Evolutionary conservation across 768 basidiomycete genomes (phyloP).

Genomic region (Podaxis carcinomalis): DNA sequence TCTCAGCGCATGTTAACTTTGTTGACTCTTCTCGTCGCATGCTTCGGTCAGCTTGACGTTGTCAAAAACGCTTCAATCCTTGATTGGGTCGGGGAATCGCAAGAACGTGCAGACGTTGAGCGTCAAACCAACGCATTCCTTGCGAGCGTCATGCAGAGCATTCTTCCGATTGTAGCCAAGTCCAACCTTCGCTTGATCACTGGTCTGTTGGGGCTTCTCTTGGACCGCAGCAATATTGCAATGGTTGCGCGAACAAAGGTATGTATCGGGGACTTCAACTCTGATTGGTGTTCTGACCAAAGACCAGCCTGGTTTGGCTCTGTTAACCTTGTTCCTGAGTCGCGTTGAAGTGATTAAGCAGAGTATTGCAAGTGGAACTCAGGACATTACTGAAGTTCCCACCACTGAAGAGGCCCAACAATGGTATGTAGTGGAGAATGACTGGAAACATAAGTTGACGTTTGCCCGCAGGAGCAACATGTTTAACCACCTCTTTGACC

Average conservation of each 20-base stretch:
- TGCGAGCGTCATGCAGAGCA: constrained; percentile 79
- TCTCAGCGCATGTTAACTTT: constrained; percentile 79
- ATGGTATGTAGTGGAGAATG: constrained; percentile 37
- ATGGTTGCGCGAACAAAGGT: constrained; percentile 79
- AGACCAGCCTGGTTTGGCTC: constrained; percentile 80
- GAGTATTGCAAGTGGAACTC: constrained; percentile 45
- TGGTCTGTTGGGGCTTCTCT: constrained; percentile 78
- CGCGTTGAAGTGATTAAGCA: constrained; percentile 93
- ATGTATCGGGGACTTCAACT: constrained; percentile 21
- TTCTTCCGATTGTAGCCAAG: constrained; percentile 76
- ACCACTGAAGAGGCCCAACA: constrained; percentile 74
- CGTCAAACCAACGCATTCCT: constrained; percentile 90
- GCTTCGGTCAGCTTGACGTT: constrained; percentile 92
- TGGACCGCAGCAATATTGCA: constrained; percentile 75
- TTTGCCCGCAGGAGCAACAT: constrained; percentile 64
- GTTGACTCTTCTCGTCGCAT: constrained; percentile 88
- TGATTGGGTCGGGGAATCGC: constrained; percentile 60
- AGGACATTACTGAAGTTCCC: constrained; percentile 47
- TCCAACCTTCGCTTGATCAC: constrained; percentile 79
- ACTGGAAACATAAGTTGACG: constrained; percentile 1
- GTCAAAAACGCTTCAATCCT: constrained; percentile 72
- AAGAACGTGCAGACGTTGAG: constrained; percentile 67
- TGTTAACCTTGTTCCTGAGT: constrained; percentile 87
- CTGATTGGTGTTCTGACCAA: constrained; percentile 9
- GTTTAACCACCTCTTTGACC: constrained; percentile 83